Percentiles rank a stretch among this genome's conserved stretches.
Evolutionary conservation across 2,329 filamentous ascomycete species (phyloP).

Genomic region (Paecilomyces formosus): DNA sequence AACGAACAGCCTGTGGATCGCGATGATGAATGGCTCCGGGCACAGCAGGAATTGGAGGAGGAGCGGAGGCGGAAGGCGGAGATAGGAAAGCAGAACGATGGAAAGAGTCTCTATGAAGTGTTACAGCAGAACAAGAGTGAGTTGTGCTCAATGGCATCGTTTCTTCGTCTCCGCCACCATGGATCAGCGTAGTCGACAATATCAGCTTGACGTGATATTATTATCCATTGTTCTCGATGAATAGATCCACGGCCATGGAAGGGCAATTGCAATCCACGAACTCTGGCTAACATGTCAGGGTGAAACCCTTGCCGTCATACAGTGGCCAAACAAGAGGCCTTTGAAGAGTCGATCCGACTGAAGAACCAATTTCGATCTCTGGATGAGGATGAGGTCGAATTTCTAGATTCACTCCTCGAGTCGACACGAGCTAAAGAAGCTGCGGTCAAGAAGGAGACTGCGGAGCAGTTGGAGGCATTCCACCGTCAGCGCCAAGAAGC

Average conservation of each 20-base stretch:
- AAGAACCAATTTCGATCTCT: slow-evolving; percentile 46
- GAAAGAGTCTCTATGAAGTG: slow-evolving; percentile 43
- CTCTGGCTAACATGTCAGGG: slow-evolving; percentile 34
- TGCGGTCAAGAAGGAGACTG: slow-evolving; percentile 51
- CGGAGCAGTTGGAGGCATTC: slow-evolving; percentile 52
- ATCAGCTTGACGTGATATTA: background rate
- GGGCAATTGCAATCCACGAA: slow-evolving; percentile 1
- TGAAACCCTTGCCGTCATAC: slow-evolving; percentile 14
- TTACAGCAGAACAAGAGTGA: slow-evolving; percentile 45
- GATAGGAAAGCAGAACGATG: slow-evolving; percentile 45
- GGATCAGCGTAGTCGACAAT: background rate
- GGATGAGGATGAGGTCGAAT: slow-evolving; percentile 46
- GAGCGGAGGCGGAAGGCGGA: slow-evolving; percentile 38
- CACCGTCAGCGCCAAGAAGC: slow-evolving; percentile 53
- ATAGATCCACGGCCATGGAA: background rate
- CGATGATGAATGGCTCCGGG: slow-evolving; percentile 38
- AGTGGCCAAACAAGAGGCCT: slow-evolving; percentile 46
- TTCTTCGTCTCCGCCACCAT: background rate
- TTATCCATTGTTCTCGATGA: background rate
- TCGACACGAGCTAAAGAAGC: slow-evolving; percentile 50
- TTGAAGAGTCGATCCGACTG: slow-evolving; percentile 43
- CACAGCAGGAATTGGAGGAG: slow-evolving; percentile 39
- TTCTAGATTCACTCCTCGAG: slow-evolving; percentile 50
- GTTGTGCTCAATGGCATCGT: slow-evolving; percentile 9
- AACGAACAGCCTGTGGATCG: slow-evolving; percentile 30